Evolutionary conservation across 257 asterid species (phyloP).

Genomic region (Nicotiana undulata): DNA sequence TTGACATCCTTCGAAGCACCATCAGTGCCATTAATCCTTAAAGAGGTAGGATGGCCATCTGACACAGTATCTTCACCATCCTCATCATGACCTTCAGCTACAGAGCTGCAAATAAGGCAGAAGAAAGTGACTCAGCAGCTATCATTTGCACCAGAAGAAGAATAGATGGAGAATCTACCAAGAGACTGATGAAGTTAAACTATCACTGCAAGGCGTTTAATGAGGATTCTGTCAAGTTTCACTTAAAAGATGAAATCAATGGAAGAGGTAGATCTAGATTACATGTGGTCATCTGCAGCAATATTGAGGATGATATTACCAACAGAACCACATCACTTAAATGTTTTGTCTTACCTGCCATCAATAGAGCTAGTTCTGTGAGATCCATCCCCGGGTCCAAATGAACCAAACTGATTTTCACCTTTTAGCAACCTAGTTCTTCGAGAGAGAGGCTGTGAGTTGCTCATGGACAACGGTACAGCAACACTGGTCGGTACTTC

Average conservation of each 20-base stretch:
- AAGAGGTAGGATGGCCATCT: slow-evolving; percentile 45
- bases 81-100: slow-evolving; percentile 68
- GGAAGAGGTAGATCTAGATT: background rate
- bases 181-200: background rate
- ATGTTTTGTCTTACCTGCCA: slow-evolving; percentile 58
- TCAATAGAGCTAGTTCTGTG: slow-evolving; percentile 61
- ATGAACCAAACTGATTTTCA: slow-evolving; percentile 46
- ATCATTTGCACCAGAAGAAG: background rate
- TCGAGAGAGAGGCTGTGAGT: slow-evolving; percentile 75
- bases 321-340: background rate
- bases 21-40: slow-evolving; percentile 57
- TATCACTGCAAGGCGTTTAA: background rate
- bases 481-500: slow-evolving; percentile 60
- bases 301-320: background rate
- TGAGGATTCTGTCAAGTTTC: background rate
- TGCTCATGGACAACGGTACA: slow-evolving; percentile 46
- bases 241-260: background rate
- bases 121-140: background rate
- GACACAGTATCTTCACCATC: slow-evolving; percentile 43
- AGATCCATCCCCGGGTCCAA: slow-evolving; percentile 57
- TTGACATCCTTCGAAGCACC: slow-evolving; percentile 42
- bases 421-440: slow-evolving; percentile 85
- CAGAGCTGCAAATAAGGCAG: slow-evolving; percentile 48
- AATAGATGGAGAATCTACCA: background rate
- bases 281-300: background rate